Conservation (phyloP, 352 stramenopile genomes). For the Globisporangium emineosum region DNA sequence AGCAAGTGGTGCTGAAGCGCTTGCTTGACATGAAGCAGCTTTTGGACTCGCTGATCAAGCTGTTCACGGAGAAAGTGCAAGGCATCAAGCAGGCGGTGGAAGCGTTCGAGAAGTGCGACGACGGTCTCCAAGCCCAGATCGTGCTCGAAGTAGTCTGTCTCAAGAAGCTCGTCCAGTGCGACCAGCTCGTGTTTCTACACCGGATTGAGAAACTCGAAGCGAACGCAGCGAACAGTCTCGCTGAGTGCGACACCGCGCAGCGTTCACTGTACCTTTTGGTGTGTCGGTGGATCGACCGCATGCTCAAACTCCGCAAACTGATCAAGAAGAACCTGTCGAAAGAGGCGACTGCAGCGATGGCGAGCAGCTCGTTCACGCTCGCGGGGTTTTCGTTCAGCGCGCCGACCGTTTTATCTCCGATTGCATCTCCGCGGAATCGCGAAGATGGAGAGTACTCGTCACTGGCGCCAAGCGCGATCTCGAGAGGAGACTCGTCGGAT, state of each 20-base stretch:
- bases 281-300: conserved; percentile 75
- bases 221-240: conserved; percentile 32
- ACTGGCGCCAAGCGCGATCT: conserved; percentile 40
- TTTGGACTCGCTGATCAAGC: conserved; percentile 38
- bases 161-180: conserved; percentile 39
- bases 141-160: conserved; percentile 69
- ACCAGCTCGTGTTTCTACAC: conserved; percentile 36
- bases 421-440: conserved; percentile 34
- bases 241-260: conserved; percentile 45
- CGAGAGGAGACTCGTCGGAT: conserved; percentile 25
- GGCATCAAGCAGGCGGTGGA: conserved; percentile 56
- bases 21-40: conserved; percentile 32
- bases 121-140: conserved; percentile 48
- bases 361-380: conserved; percentile 41
- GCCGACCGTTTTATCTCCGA: conserved; percentile 40
- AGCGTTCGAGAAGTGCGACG: conserved; percentile 54
- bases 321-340: conserved; percentile 63
- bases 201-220: conserved; percentile 39
- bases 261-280: conserved; percentile 57
- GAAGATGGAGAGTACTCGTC: conserved; percentile 22
- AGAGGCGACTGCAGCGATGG: conserved; percentile 23
- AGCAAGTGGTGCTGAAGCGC: conserved; percentile 28
- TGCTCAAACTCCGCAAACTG: conserved; percentile 66
- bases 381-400: conserved; percentile 57
- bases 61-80: conserved; percentile 65